A percentile compares a stretch with the other conserved stretches of the same genome.
These are phyloP conservation scores for Leucosporidium yakuticum DNA, from an alignment of 768 basidiomycete genomes.

Conservation along the genomic window DNA sequence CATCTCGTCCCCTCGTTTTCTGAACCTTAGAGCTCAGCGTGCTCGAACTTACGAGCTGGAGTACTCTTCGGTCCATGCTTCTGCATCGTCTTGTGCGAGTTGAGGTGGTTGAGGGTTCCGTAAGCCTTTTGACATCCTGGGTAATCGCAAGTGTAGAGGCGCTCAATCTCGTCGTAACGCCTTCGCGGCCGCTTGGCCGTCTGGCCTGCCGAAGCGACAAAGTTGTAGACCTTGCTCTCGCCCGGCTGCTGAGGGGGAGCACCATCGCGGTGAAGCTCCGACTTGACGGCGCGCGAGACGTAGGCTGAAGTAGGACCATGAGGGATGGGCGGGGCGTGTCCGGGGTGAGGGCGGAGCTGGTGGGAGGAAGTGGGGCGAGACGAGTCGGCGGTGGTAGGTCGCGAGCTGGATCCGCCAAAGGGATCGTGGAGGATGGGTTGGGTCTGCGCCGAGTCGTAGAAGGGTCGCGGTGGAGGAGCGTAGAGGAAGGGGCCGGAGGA, in stretches of 20 bases:
- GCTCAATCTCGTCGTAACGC: conserved; percentile 79
- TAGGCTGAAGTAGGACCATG: no score
- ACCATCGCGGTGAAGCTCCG: neutral
- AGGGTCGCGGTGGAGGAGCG: conserved; percentile 5
- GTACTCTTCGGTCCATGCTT: conserved; percentile 85
- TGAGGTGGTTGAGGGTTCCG: conserved; percentile 68
- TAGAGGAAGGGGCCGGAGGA: conserved; percentile 23
- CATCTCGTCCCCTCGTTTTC: neutral
- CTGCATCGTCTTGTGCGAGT: conserved; percentile 98
- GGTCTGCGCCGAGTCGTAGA: neutral
- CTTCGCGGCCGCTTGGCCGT: conserved; percentile 46
- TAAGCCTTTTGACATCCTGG: conserved; percentile 40
- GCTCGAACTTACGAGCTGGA: conserved; percentile 65
- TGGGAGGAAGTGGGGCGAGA: neutral
- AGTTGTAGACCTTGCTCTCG: conserved; percentile 25
- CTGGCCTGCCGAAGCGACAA: conserved; percentile 17
- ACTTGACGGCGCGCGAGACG: no score
- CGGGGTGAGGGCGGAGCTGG: neutral
- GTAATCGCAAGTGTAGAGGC: conserved; percentile 80
- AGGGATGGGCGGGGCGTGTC: neutral
- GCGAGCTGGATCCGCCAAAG: neutral
- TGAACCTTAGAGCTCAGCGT: conserved; percentile 9
- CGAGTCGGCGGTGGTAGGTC: conserved; percentile 16
- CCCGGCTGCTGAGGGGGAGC: neutral
- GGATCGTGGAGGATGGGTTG: neutral